A percentile compares a stretch with the other conserved stretches of the same genome.
Evolutionary conservation across 441 rosid species (phyloP).

Genomic region (Biscutella laevigata): DNA sequence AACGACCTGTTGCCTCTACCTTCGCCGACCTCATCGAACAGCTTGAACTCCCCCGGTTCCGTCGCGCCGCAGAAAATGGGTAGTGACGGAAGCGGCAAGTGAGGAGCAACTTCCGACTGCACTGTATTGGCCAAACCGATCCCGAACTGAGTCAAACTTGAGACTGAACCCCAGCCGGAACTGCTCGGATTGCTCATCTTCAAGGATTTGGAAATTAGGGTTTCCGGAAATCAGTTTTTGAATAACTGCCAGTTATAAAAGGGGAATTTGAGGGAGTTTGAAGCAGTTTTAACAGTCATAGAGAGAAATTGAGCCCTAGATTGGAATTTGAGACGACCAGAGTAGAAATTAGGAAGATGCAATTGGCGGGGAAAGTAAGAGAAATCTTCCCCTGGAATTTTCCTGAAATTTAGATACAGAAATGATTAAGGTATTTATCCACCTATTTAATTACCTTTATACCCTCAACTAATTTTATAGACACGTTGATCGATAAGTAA

Average conservation of each 20-base stretch:
- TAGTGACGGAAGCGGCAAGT: constrained; percentile 83
- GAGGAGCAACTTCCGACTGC: constrained; percentile 84
- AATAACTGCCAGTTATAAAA: constrained; percentile 11
- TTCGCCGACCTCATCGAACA: constrained; percentile 45
- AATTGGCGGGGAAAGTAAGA: constrained; percentile 60
- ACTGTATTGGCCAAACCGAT: constrained; percentile 83
- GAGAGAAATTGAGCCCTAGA: constrained; percentile 44
- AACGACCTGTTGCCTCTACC: constrained; percentile 35
- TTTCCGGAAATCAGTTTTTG: constrained; percentile 20
- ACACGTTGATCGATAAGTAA: background rate
- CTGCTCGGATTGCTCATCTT: constrained; percentile 47
- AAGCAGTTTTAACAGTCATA: constrained; percentile 19
- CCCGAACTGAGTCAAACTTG: constrained; percentile 38
- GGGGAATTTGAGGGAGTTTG: constrained; percentile 28
- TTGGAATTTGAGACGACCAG: constrained; percentile 25
- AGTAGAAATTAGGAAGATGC: constrained; percentile 18
- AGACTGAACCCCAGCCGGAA: constrained; percentile 35
- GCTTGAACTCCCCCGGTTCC: constrained; percentile 54
- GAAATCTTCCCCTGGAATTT: constrained; percentile 22
- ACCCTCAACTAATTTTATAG: background rate
- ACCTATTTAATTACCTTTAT: background rate
- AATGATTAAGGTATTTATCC: background rate
- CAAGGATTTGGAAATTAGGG: constrained; percentile 22
- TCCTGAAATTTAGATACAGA: background rate
- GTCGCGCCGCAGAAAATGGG: constrained; percentile 80